A percentile compares a stretch with the other conserved stretches of the same genome.
Conservation (phyloP, 1,284 basidiomycete species). For the Tilletia indica region DNA sequence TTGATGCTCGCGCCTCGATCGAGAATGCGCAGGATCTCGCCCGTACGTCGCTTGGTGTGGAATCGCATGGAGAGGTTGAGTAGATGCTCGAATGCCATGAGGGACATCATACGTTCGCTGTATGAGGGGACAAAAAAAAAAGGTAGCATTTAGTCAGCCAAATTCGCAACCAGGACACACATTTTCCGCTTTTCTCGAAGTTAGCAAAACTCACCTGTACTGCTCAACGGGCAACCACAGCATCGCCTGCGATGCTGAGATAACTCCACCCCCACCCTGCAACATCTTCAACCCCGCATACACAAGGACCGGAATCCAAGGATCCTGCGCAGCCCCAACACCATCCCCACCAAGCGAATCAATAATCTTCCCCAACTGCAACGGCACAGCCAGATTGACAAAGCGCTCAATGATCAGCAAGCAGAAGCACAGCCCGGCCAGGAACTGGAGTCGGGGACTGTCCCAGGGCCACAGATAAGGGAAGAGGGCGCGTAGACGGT, state of each 20-base stretch:
- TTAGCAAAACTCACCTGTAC: conserved; percentile 62
- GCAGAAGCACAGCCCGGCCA: conserved; percentile 69
- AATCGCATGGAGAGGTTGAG: conserved; percentile 72
- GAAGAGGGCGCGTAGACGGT: conserved; percentile 64
- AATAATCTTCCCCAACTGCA: conserved; percentile 71
- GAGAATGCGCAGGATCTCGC: conserved; percentile 68
- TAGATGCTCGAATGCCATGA: conserved; percentile 53
- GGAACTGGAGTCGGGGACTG: conserved; percentile 66
- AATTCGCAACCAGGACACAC: no score
- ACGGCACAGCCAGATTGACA: conserved; percentile 72
- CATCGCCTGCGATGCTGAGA: conserved; percentile 38
- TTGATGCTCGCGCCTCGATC: conserved; percentile 65
- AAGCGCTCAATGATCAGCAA: conserved; percentile 72
- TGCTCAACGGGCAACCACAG: conserved; percentile 78
- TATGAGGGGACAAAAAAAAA: neutral
- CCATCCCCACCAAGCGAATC: conserved; percentile 51
- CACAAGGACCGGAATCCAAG: conserved; percentile 42
- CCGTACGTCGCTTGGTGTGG: conserved; percentile 72
- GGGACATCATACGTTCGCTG: conserved; percentile 48
- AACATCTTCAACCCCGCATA: conserved; percentile 57
- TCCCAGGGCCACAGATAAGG: conserved; percentile 82
- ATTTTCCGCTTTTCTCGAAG: no score
- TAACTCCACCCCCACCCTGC: conserved; percentile 57
- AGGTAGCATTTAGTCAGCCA: neutral
- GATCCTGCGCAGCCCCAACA: conserved; percentile 19